Evolutionary conservation across 1,284 basidiomycete genomes (phyloP), one percentile per base, ranked within the genome.

Genomic region (Vanrija humicola): DNA sequence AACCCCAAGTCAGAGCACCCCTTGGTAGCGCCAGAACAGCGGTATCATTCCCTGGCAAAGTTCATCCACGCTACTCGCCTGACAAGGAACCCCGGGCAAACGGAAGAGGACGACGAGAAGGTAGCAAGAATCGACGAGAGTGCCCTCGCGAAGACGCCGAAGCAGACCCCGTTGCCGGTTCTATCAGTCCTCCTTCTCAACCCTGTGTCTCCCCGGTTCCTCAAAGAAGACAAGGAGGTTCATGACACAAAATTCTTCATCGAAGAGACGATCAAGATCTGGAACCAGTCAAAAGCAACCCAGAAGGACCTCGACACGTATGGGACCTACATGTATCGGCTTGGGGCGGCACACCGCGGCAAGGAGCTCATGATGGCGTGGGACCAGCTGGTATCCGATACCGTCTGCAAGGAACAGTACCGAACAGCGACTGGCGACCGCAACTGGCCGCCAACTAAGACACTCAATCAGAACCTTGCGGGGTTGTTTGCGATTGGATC

Each of bases 401-500:
- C 58, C 39, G 49, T 26, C 29, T 70, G 69, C 49, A 61, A 59
- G 26, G 55, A 53, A 38, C 25, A 63, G 42, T 70, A 66, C 47
- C 48, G 59, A n/a, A 21, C 43, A 7, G 63, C 66, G 44, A 34
- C 34, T 12, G 34, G 34, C 5, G 34, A 34, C 12, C 9, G 9
- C 34, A 34, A 34, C 0, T 77, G 66, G 54, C 75, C 75, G 3
- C 72, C 75, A 3, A 68, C 64, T 1, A 45, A 53, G 18, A 63
- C 66, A 1, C 61, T 77, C 38, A 77, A 77, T 52, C 69, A 70
- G 34, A 67, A 72, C 60, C 68, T 77, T 48, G 69, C 70, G 3
- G 60, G 63, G 1, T 50, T 66, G 1, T 64, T 74, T 38, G 56
- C 68, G 43, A 59, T 72, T 6, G 68, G 72, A 3, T 46, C 52